Evolutionary conservation across 495 filamentous ascomycete species (phyloP), one percentile per base, ranked within the genome.

Genomic region (Trichodelitschia bisporula): DNA sequence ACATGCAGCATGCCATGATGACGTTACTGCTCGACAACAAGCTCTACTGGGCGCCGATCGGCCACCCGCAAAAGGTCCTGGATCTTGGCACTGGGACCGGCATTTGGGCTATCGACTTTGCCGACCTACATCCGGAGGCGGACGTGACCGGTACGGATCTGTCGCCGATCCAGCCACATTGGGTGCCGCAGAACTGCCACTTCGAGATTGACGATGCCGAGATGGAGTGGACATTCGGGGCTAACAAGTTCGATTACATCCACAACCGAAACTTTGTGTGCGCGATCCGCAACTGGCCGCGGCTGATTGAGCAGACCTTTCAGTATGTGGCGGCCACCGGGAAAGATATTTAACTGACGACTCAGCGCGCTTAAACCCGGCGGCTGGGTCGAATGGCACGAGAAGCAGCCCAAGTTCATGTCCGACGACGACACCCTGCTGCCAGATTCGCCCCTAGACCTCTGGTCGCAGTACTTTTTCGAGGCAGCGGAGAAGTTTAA

Each of bases 181-280:
- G 28, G 30, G 30, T 32, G 11, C 30, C 30, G 2, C 30, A 15
- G 4, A 32, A 32, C n/a, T 32, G 30, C 19, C 15, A n/a, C 15
- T 32, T 32, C 30, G 10, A 32, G 23, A 32, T 32, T 15, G 30
- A 32, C n/a, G 30, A 32, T 15, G 30, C 30, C 4, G 30, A 32
- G n/a, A 9, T n/a, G n/a, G 30, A 32, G 15, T 32, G 30, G 30
- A 32, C 30, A 10, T 32, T 32, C 19, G n/a, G 23, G 6, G 5
- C 15, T 15, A 15, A 19, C n/a, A 2, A n/a, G 2, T 32, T 32
- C 30, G 30, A 32, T 18, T 23, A 2, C 19, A 23, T 32, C 19
- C 30, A 32, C 19, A 32, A 32, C 15, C 15, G 30, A 10, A 23
- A 32, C 15, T 32, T 32, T 15, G 12, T 19, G 15, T 23, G 19